Conservation (phyloP, 2,329 filamentous ascomycete species). For the Myriosclerotinia duriaeana region DNA sequence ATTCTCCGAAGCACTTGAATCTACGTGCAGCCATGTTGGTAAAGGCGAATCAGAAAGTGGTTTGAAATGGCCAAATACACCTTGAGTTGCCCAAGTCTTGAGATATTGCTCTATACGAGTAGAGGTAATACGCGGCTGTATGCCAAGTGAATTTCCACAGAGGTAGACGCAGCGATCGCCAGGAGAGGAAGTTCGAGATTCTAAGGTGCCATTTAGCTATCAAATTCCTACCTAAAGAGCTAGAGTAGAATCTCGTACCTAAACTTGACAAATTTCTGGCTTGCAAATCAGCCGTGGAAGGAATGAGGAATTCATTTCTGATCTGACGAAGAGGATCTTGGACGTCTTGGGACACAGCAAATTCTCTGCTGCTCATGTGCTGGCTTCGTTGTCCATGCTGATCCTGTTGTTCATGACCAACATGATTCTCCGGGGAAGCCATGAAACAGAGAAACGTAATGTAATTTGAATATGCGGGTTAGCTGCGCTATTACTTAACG, state of each 20-base stretch:
- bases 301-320: slow-evolving; percentile 73
- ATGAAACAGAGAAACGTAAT: slow-evolving; percentile 35
- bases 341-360: slow-evolving; percentile 51
- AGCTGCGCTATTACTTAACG: slow-evolving; percentile 18
- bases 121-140: slow-evolving; percentile 66
- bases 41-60: slow-evolving; percentile 60
- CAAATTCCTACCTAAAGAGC: slow-evolving; percentile 13
- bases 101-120: slow-evolving; percentile 68
- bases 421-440: slow-evolving; percentile 26
- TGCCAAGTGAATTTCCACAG: slow-evolving; percentile 75
- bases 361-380: slow-evolving; percentile 37
- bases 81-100: slow-evolving; percentile 72
- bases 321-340: slow-evolving; percentile 61
- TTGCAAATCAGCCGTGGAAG: slow-evolving; percentile 68
- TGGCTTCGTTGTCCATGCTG: slow-evolving; percentile 18
- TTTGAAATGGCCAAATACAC: slow-evolving; percentile 75
- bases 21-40: slow-evolving; percentile 67
- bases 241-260: slow-evolving; percentile 22
- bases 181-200: slow-evolving; percentile 31
- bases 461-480: slow-evolving; percentile 27
- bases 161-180: slow-evolving; percentile 57
- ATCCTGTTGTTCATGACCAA: slow-evolving; percentile 24
- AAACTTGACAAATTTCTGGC: slow-evolving; percentile 44
- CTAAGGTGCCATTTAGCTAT: slow-evolving; percentile 23
- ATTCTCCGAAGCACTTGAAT: slow-evolving; percentile 62